Evolutionary conservation across 2,329 filamentous ascomycete species (phyloP), one percentile per base, ranked within the genome.

Genomic region (Penicillium sp.): DNA sequence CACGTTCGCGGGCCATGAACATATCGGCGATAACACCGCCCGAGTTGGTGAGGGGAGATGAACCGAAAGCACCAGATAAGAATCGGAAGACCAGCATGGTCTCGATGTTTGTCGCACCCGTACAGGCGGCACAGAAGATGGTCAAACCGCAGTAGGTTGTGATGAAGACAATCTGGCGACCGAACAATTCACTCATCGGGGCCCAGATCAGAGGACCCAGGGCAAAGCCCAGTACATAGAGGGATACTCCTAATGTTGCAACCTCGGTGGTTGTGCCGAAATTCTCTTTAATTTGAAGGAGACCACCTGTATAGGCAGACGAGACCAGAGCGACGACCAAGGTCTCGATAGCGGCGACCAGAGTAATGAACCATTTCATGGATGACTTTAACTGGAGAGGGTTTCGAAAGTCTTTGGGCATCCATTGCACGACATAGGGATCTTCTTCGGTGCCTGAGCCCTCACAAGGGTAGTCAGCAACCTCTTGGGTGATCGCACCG

Each of bases 31-130:
- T 83, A 9, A 85, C 82, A 51, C 84, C 84, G 2, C 83, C 83
- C 2, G 82, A 80, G 64, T 87, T 87, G 31, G 84, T 86, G 60
- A 87, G 73, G 3, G 84, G 82, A 8, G 82, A 84, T 1, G 83
- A 82, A 10, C 84, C 85, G 65, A 86, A 87, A 7, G 82, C 72
- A 36, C 85, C 84, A 6, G 82, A 82, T 50, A 89, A 83, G 75
- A 89, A 89, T 36, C 88, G 82, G 37, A 88, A 76, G n/a, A 88
- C 78, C 31, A 90, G 73, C 2, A 90, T 74, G 1, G 82, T 82
- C 45, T 75, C 75, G 57, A 87, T 84, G 61, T 82, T 85, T 54
- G 82, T 74, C 0, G 82, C 75, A 9, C 81, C 85, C 1, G 84
- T 82, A 17, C 78, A 79, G 5, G 78, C 86, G 22, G 81, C 84